phyloP scores from a whole-genome alignment of 805 yeast species.

The Torulaspora indica region DNA sequence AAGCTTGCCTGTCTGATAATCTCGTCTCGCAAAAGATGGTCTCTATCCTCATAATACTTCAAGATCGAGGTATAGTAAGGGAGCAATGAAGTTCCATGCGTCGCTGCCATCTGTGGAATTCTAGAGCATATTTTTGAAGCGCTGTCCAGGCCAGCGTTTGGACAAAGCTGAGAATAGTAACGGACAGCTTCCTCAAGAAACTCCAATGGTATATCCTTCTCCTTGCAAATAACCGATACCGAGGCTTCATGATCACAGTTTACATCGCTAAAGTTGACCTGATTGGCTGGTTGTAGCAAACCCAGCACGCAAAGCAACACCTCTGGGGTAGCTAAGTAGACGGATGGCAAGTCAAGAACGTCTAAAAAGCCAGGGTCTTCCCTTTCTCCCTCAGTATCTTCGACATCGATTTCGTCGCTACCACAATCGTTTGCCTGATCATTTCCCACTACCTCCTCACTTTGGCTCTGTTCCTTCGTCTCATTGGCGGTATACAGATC shows the following conservation, averaged over 20 bases:
- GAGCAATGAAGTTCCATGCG: slow-evolving; percentile 45
- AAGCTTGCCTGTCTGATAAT: slow-evolving; percentile 55
- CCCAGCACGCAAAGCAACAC: slow-evolving; percentile 45
- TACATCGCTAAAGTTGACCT: slow-evolving; percentile 45
- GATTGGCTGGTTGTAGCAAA: slow-evolving; percentile 46
- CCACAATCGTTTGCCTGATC: neutral
- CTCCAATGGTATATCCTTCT: slow-evolving; percentile 34
- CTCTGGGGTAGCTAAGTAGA: slow-evolving; percentile 42
- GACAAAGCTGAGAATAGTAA: slow-evolving; percentile 45
- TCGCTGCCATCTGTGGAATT: slow-evolving; percentile 39
- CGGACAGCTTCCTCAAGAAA: slow-evolving; percentile 31
- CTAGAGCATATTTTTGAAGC: slow-evolving; percentile 31
- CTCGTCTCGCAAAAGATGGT: slow-evolving; percentile 40
- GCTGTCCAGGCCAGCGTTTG: slow-evolving; percentile 26
- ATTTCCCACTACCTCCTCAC: neutral
- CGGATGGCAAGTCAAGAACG: slow-evolving; percentile 54
- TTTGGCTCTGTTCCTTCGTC: neutral
- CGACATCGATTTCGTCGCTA: neutral
- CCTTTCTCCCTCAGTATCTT: slow-evolving; percentile 11
- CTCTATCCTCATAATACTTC: slow-evolving; percentile 15
- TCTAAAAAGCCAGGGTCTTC: slow-evolving; percentile 41
- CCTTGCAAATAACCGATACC: slow-evolving; percentile 27
- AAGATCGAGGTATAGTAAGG: slow-evolving; percentile 43
- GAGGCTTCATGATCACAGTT: slow-evolving; percentile 1
- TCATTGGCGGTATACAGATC: slow-evolving; percentile 33